Evolutionary conservation across 441 rosid genomes (phyloP).

Genomic region (Syzygium syzygioides): DNA sequence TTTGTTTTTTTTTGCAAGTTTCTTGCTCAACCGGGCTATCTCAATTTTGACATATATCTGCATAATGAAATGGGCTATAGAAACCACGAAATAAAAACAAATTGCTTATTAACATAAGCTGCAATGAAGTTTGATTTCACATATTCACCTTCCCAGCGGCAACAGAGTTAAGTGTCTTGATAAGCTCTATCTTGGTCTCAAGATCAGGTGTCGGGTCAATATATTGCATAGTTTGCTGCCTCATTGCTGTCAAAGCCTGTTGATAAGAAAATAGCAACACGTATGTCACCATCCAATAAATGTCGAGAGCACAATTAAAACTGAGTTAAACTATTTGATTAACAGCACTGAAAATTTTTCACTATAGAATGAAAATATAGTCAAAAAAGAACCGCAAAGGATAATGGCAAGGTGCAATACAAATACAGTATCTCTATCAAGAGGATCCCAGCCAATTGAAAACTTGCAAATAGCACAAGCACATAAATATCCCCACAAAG

Average conservation of each 20-base stretch:
- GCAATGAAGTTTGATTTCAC: neutral
- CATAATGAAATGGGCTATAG: neutral
- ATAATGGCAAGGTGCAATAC: too few relatives aligned
- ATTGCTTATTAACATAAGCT: neutral
- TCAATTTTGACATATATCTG: conserved; percentile 95
- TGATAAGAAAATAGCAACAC: neutral
- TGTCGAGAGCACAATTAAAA: too few relatives aligned
- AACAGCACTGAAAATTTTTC: too few relatives aligned
- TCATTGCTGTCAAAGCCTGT: conserved; percentile 94
- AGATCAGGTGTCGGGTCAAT: conserved; percentile 90
- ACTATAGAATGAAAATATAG: too few relatives aligned
- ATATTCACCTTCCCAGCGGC: conserved; percentile 62
- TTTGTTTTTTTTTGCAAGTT: conserved; percentile 85
- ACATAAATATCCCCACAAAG: neutral
- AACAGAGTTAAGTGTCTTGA: conserved; percentile 72
- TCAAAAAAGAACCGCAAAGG: too few relatives aligned
- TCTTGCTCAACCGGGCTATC: conserved; percentile 83
- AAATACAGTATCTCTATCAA: too few relatives aligned
- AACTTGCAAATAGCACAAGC: neutral
- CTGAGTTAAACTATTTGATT: too few relatives aligned
- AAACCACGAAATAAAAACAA: neutral
- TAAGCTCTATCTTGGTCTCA: conserved; percentile 83
- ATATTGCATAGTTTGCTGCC: conserved; percentile 94
- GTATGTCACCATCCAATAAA: neutral
- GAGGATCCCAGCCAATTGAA: neutral